phyloP scores from a whole-genome alignment of 1,284 basidiomycete genomes.

The Cutaneotrichosporon cavernicola region DNA sequence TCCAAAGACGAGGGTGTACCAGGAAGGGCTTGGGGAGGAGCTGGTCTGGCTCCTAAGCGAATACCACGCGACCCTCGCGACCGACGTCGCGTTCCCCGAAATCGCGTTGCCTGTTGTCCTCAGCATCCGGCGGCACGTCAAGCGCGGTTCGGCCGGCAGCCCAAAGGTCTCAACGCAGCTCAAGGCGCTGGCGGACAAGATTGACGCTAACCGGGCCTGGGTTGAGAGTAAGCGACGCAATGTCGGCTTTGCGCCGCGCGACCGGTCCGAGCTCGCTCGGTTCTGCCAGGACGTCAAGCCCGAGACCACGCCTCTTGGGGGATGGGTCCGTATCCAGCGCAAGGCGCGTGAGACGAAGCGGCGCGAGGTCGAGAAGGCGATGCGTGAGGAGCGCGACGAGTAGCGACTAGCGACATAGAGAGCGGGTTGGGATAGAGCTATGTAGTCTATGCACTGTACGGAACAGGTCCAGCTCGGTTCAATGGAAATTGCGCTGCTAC shows the following conservation, averaged over 20 bases:
- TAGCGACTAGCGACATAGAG: constrained; percentile 4
- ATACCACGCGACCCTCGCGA: constrained; percentile 64
- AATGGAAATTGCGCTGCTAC: too few relatives aligned
- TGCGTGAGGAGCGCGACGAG: constrained; percentile 36
- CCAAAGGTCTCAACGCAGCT: constrained; percentile 57
- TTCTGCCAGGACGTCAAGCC: constrained; percentile 68
- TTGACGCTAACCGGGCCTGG: constrained; percentile 80
- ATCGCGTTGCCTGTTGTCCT: constrained; percentile 80
- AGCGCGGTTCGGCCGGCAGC: constrained; percentile 56
- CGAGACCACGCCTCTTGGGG: constrained; percentile 73
- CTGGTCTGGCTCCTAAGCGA: constrained; percentile 74
- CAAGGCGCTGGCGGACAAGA: constrained; percentile 75
- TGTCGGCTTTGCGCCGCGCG: constrained; percentile 69
- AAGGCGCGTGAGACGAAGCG: constrained; percentile 76
- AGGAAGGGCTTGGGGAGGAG: constrained; percentile 82
- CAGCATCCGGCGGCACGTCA: constrained; percentile 67
- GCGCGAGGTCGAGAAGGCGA: constrained; percentile 59
- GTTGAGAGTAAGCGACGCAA: constrained; percentile 66
- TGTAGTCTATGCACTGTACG: not conserved
- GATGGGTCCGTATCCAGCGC: constrained; percentile 73
- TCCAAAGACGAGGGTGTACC: constrained; percentile 81
- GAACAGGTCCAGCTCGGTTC: too few relatives aligned
- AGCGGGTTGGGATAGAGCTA: constrained; percentile 1
- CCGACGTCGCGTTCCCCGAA: constrained; percentile 89
- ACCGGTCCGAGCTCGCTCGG: constrained; percentile 64